phyloP scores from a whole-genome alignment of 768 basidiomycete species.

The Rhizopogon vinicolor region DNA sequence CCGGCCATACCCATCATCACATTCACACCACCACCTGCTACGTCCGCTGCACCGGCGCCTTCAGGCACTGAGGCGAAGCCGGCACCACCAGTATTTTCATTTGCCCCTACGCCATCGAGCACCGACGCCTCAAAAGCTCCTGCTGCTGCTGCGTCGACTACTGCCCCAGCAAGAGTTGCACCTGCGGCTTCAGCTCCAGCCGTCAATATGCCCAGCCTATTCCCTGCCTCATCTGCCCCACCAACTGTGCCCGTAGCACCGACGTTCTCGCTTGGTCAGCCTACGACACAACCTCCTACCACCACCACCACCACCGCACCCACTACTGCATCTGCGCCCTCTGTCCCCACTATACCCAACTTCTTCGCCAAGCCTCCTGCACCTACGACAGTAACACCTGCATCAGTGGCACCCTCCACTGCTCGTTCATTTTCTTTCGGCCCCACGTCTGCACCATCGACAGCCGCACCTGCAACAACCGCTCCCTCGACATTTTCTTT shows the following conservation, averaged over 20 bases:
- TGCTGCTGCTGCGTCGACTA: not conserved
- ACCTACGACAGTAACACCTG: conserved; percentile 19
- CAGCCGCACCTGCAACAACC: conserved; percentile 7
- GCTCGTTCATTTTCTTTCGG: conserved; percentile 1
- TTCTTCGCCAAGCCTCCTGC: conserved; percentile 27
- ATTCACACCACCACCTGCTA: conserved; percentile 14
- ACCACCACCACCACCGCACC: conserved; percentile 2
- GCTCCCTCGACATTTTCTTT: conserved; percentile 1
- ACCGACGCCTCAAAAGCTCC: conserved; percentile 6
- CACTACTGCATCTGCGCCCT: conserved; percentile 1
- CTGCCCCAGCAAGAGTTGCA: conserved; percentile 16
- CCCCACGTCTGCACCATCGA: conserved; percentile 14
- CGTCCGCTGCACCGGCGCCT: conserved; percentile 6
- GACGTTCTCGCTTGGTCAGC: conserved; percentile 14
- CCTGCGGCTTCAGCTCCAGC: conserved; percentile 7
- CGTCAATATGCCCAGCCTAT: conserved; percentile 2
- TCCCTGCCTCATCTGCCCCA: conserved; percentile 8
- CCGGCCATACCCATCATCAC: conserved; percentile 23
- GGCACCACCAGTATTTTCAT: conserved; percentile 11
- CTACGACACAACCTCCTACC: conserved; percentile 6
- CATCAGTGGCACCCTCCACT: conserved; percentile 5
- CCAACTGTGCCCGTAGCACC: conserved; percentile 7
- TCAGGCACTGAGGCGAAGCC: conserved; percentile 11
- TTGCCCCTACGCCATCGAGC: conserved; percentile 2
- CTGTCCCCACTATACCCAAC: conserved; percentile 18